Conservation (phyloP, 805 yeast genomes). For the Wickerhamiella dianesei region DNA sequence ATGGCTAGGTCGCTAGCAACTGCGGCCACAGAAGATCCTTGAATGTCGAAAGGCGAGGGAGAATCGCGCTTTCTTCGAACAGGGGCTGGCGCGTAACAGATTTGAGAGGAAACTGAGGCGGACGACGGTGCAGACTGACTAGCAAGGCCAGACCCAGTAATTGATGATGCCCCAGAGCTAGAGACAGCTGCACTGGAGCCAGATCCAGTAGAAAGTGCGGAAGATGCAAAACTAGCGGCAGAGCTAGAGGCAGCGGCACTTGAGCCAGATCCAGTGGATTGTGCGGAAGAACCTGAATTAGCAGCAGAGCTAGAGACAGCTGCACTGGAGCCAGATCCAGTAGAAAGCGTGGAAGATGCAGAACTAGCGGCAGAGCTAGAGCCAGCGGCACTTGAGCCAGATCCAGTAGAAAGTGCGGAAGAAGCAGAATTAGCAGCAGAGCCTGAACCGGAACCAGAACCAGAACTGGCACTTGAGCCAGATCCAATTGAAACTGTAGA, state of each 20-base stretch:
- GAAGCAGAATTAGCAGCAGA: not conserved
- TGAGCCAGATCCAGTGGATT: slow-evolving; percentile 1
- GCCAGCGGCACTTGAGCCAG: not conserved
- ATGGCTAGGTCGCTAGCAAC: slow-evolving; percentile 4
- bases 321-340: slow-evolving; percentile 4
- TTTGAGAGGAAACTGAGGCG: too few relatives aligned
- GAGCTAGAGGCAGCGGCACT: slow-evolving; percentile 2
- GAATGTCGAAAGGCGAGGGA: too few relatives aligned
- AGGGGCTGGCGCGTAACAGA: too few relatives aligned
- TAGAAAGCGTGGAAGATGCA: slow-evolving; percentile 8
- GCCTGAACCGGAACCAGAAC: not conserved
- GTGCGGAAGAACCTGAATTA: not conserved
- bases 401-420: not conserved
- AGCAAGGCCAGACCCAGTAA: too few relatives aligned
- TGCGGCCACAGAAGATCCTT: too few relatives aligned
- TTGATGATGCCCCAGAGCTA: not conserved
- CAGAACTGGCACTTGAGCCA: not conserved
- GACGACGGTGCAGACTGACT: too few relatives aligned
- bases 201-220: not conserved
- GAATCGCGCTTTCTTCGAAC: too few relatives aligned
- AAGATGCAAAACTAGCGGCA: not conserved
- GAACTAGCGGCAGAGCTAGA: not conserved
- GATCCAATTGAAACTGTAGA: slow-evolving; percentile 10
- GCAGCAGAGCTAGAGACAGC: not conserved
- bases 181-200: not conserved